A percentile compares a stretch with the other conserved stretches of the same genome.
Evolutionary conservation across 305 asterid species (phyloP).

Genomic region (Solanum hybrid): DNA sequence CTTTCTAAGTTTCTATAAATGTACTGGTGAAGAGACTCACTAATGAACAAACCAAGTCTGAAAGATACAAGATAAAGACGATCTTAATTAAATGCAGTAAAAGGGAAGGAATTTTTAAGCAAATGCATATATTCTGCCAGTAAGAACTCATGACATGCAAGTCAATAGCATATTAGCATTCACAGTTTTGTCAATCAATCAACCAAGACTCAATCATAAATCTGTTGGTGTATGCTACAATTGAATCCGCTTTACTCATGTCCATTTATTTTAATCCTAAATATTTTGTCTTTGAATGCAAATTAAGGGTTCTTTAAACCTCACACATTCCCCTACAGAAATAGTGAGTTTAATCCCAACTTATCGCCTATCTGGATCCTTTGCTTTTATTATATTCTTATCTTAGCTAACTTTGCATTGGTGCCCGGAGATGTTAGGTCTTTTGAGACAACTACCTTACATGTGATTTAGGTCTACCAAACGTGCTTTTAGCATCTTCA

Average conservation of each 20-base stretch:
- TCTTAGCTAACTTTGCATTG: not conserved
- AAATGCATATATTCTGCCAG: not conserved
- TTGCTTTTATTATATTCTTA: not conserved
- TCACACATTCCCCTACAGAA: not conserved
- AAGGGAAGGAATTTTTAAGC: not conserved
- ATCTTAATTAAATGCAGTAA: not conserved
- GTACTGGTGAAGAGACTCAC: not conserved
- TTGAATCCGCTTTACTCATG: not conserved
- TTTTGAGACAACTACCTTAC: not conserved
- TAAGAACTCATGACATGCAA: not conserved
- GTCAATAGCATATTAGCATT: not conserved
- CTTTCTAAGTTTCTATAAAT: not conserved
- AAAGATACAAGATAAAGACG: not conserved
- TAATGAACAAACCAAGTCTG: not conserved
- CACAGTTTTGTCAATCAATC: not conserved
- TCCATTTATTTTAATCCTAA: not conserved
- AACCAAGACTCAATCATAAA: not conserved
- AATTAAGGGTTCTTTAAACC: not conserved
- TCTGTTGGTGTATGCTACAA: not conserved
- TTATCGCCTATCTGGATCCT: not conserved
- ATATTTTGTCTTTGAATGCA: not conserved
- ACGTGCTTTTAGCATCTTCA: not conserved
- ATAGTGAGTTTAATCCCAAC: not conserved
- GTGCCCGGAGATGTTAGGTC: not conserved
- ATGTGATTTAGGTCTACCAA: not conserved